Evolutionary conservation across 192 early-diverging fungal genomes (phyloP), one percentile per base, ranked within the genome.

Genomic region (Coemansia sp.): DNA sequence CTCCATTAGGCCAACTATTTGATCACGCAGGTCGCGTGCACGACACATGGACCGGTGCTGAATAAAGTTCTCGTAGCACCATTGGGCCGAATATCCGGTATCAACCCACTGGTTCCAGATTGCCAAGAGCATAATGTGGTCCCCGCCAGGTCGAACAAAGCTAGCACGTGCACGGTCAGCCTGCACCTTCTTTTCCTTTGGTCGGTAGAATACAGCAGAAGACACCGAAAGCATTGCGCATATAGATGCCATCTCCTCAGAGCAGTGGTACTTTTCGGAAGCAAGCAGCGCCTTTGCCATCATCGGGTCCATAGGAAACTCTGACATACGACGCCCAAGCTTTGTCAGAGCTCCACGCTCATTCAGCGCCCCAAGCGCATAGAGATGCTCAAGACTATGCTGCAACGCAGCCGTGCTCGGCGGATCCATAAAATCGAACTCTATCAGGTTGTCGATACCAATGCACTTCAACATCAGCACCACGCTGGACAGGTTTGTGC

Each of bases 341-440:
- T 97, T 98, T 13, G 98, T 99, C 65, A 99, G 69, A 73, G 96
- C 90, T 13, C 96, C 98, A 6, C 87, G 86, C 51, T 94, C 92
- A 76, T 98, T 97, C 43, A 99, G 78, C 19, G 95, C 92, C 21
- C 95, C 95, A 22, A 99, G 85, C 12, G 92, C 94, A 76, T 90
- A 98, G 46, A 99, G 73, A 48, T 93, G 87, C 83, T 95, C 95
- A 68, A 99, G 84, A 18, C 97, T 94, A 8, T 91, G 91, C 65
- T 97, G 92, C 68, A 99, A 70, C 8, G 94, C 94, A 41, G 95
- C 91, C 6, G 95, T 88, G 8, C 94, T 92, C 21, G 98, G 98
- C 40, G 97, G 95, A 77, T 99, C 98, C 91, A 99, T 92, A 77
- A 98, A 99, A 60, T 95, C 96, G 86, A 99, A 99, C 59, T 94